A percentile compares a stretch with the other conserved stretches of the same genome.
Evolutionary conservation across 306 rosid genomes (phyloP).

Genomic region (Vigna trinervia): DNA sequence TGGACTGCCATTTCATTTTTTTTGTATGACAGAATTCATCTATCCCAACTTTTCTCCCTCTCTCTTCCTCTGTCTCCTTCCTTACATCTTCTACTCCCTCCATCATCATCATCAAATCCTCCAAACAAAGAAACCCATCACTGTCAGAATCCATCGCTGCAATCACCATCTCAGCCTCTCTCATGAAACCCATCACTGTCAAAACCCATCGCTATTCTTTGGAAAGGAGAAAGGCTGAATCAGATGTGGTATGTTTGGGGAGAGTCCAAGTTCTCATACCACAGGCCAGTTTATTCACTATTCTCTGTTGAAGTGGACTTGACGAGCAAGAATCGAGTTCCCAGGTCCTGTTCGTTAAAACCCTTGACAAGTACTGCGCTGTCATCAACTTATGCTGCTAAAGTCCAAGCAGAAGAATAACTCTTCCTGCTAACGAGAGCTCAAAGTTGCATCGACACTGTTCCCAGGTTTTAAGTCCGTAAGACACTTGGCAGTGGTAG

Average conservation of each 20-base stretch:
- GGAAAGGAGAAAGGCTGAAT: slow-evolving; percentile 87
- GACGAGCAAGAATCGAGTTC: slow-evolving; percentile 40
- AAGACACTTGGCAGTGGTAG: not conserved
- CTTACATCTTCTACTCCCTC: too few relatives aligned
- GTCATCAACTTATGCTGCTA: slow-evolving; percentile 57
- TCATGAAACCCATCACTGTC: too few relatives aligned
- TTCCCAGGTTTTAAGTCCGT: slow-evolving; percentile 32
- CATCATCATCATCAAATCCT: too few relatives aligned
- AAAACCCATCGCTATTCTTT: slow-evolving; percentile 49
- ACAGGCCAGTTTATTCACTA: slow-evolving; percentile 83
- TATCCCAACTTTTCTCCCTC: too few relatives aligned
- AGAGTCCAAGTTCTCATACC: slow-evolving; percentile 92
- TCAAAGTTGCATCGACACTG: slow-evolving; percentile 46
- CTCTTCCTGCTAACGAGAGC: slow-evolving; percentile 58
- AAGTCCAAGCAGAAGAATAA: slow-evolving; percentile 86
- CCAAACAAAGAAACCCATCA: too few relatives aligned
- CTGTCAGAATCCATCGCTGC: too few relatives aligned
- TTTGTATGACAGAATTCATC: too few relatives aligned
- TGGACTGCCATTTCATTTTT: too few relatives aligned
- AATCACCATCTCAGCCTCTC: too few relatives aligned
- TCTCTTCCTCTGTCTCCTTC: too few relatives aligned
- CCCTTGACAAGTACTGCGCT: slow-evolving; percentile 47
- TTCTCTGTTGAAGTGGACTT: slow-evolving; percentile 63
- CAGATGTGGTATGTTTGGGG: slow-evolving; percentile 82
- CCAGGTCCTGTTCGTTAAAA: slow-evolving; percentile 43